Percentiles rank a stretch among this genome's conserved stretches.
Conservation (phyloP, 805 yeast species). For the Danielia reshetovae region DNA sequence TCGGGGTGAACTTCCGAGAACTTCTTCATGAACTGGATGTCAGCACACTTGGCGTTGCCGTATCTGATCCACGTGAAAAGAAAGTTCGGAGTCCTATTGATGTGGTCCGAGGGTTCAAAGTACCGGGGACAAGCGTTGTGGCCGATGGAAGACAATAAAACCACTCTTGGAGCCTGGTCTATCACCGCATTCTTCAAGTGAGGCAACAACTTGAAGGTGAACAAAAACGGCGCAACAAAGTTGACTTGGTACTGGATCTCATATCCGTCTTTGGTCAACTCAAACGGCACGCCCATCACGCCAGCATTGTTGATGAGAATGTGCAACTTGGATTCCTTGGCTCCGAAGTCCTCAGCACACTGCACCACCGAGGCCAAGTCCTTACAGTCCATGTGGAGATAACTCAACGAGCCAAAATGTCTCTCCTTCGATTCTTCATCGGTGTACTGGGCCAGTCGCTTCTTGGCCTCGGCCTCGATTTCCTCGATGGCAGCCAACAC, state of each 20-base stretch:
- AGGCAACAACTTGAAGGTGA: constrained; percentile 29
- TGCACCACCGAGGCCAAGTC: constrained; percentile 12
- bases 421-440: constrained; percentile 23
- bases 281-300: constrained; percentile 36
- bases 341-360: constrained; percentile 20
- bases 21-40: constrained; percentile 27
- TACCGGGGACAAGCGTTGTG: constrained; percentile 24
- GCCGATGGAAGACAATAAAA: constrained; percentile 30
- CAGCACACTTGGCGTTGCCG: constrained; percentile 31
- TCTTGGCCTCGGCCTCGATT: constrained; percentile 29
- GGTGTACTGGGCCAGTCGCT: constrained; percentile 21
- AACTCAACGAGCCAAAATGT: constrained; percentile 9
- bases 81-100: constrained; percentile 24
- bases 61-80: constrained; percentile 32
- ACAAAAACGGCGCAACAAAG: constrained; percentile 30
- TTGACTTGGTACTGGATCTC: constrained; percentile 43
- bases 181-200: constrained; percentile 18
- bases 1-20: constrained; percentile 26
- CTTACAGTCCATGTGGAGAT: constrained; percentile 15
- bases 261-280: constrained; percentile 31
- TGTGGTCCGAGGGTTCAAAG: constrained; percentile 21
- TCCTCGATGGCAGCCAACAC: constrained; percentile 31
- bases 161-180: constrained; percentile 24
- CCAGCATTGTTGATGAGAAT: constrained; percentile 40
- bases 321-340: constrained; percentile 26